phyloP scores from a whole-genome alignment of 1,139 yeast genomes.

The Lodderomyces jiufengensis region DNA sequence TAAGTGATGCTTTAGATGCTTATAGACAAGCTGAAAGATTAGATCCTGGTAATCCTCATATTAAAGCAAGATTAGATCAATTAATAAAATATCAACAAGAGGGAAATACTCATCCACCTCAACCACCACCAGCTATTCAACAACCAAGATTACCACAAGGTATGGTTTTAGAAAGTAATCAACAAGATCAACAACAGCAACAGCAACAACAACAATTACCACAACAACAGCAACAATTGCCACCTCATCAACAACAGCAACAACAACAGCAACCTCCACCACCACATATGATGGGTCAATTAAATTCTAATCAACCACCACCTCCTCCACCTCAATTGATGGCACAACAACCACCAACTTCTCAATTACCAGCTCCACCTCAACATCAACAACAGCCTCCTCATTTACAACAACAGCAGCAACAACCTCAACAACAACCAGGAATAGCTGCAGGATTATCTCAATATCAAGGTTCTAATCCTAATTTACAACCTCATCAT shows the following conservation, averaged over 20 bases:
- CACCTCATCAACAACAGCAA: conserved; percentile 9
- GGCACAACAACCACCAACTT: conserved; percentile 2
- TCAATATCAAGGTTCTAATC: conserved; percentile 4
- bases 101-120: conserved; percentile 64
- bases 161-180: conserved; percentile 52
- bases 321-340: conserved; percentile 14
- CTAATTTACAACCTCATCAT: background rate
- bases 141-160: conserved; percentile 57
- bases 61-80: conserved; percentile 87
- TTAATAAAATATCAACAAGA: conserved; percentile 73
- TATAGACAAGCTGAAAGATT: conserved; percentile 93
- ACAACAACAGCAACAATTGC: conserved; percentile 10
- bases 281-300: background rate
- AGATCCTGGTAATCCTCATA: conserved; percentile 93
- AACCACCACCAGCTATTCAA: conserved; percentile 64
- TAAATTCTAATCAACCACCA: conserved; percentile 10
- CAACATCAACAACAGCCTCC: conserved; percentile 1
- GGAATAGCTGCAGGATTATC: conserved; percentile 3
- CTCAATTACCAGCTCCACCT: conserved; percentile 10
- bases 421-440: conserved; percentile 3
- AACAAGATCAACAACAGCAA: conserved; percentile 26
- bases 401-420: background rate
- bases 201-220: conserved; percentile 23
- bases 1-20: conserved; percentile 93
- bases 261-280: conserved; percentile 8